Conservation (phyloP, 2,329 filamentous ascomycete species). For the Ceratocystis albifundus region DNA sequence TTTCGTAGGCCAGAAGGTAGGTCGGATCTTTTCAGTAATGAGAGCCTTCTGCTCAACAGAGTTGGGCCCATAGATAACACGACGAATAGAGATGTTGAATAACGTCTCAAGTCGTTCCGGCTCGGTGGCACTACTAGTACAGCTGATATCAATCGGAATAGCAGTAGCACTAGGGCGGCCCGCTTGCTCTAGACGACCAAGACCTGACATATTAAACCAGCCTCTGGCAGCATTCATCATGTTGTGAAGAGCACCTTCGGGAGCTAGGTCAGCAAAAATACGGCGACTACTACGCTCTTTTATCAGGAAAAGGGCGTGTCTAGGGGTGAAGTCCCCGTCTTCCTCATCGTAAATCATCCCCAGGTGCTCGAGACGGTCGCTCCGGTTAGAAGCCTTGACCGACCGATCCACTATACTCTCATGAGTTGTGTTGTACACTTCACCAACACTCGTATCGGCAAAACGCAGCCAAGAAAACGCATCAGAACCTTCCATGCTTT, state of each 20-base stretch:
- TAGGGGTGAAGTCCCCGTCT: conserved; percentile 53
- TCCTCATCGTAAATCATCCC: conserved; percentile 62
- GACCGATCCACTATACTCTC: conserved; percentile 64
- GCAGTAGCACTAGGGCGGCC: conserved; percentile 68
- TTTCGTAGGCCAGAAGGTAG: conserved; percentile 49
- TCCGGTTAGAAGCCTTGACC: conserved; percentile 44
- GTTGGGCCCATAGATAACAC: conserved; percentile 57
- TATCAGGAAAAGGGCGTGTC: conserved; percentile 73
- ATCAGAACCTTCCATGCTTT: conserved; percentile 48
- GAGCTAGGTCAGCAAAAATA: conserved; percentile 56
- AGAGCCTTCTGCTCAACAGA: conserved; percentile 59
- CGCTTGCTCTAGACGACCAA: conserved; percentile 69
- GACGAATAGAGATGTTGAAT: conserved; percentile 68
- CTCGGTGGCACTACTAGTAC: conserved; percentile 52
- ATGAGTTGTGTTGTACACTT: conserved; percentile 59
- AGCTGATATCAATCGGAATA: conserved; percentile 72
- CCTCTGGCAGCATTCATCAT: conserved; percentile 67
- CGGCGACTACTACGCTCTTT: conserved; percentile 54
- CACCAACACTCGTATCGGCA: conserved; percentile 60
- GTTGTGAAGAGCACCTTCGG: conserved; percentile 58
- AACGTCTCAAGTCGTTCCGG: conserved; percentile 43
- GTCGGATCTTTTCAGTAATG: conserved; percentile 59
- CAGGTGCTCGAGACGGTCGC: conserved; percentile 52
- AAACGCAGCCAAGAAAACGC: conserved; percentile 88
- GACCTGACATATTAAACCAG: conserved; percentile 56